These are phyloP conservation scores for Lichtheimia corymbifera DNA, from an alignment of 371 early-diverging fungal species.

Conservation along the genomic window DNA sequence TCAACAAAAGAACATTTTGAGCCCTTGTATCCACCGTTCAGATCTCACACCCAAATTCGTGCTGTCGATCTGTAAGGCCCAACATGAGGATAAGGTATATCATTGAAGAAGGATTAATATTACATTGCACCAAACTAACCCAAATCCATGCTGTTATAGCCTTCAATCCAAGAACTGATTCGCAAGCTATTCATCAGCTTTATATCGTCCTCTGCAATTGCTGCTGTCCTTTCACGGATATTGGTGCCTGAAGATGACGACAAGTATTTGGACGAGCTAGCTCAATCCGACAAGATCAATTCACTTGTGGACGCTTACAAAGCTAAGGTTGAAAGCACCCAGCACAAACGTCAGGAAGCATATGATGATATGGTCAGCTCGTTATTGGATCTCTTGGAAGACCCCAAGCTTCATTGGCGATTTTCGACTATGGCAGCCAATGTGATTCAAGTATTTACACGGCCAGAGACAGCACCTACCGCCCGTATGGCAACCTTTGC, in stretches of 20 bases:
- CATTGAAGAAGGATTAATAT: neutral
- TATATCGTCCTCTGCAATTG: slow-evolving; percentile 32
- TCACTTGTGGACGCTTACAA: slow-evolving; percentile 7
- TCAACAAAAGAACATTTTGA: slow-evolving; percentile 46
- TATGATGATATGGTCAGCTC: slow-evolving; percentile 28
- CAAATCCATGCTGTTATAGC: slow-evolving; percentile 25
- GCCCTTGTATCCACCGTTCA: slow-evolving; percentile 70
- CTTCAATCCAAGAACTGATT: slow-evolving; percentile 72
- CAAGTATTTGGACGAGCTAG: slow-evolving; percentile 3
- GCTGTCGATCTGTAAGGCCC: slow-evolving; percentile 63
- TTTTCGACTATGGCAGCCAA: slow-evolving; percentile 77
- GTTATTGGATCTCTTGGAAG: slow-evolving; percentile 51
- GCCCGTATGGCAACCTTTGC: slow-evolving; percentile 57
- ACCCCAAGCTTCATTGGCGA: slow-evolving; percentile 77
- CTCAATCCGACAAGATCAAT: slow-evolving; percentile 18
- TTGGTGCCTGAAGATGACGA: slow-evolving; percentile 2
- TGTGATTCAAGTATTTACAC: slow-evolving; percentile 67
- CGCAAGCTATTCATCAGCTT: slow-evolving; percentile 68
- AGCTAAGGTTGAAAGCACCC: slow-evolving; percentile 26
- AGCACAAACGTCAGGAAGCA: slow-evolving; percentile 18
- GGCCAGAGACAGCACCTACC: slow-evolving; percentile 60
- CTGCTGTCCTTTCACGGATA: slow-evolving; percentile 8
- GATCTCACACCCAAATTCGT: slow-evolving; percentile 62
- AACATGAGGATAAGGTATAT: slow-evolving; percentile 75
- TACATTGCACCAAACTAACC: neutral